Conservation (phyloP, 164 flowering plant species). For the Vitis cinerea region DNA sequence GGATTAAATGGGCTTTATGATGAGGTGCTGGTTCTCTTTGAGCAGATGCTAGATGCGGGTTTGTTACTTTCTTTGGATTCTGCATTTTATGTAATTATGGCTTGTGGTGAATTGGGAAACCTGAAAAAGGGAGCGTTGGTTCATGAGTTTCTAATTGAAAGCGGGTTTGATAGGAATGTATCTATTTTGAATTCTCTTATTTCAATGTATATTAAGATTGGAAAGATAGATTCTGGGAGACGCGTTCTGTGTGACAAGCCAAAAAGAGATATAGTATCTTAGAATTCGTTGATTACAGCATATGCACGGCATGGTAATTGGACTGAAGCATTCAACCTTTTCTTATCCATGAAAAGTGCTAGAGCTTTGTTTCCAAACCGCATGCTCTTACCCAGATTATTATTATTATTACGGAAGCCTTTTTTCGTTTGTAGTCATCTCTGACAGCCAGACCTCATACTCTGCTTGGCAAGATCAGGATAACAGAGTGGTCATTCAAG, state of each 20-base stretch:
- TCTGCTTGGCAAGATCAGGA: no score
- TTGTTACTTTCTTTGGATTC: slow-evolving; percentile 16
- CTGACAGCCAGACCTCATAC: no score
- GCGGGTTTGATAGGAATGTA: slow-evolving; percentile 18
- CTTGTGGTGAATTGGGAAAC: slow-evolving; percentile 30
- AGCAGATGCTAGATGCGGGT: slow-evolving; percentile 19
- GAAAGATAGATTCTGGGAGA: slow-evolving; percentile 29
- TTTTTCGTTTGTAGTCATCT: no score
- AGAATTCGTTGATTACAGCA: slow-evolving; percentile 39
- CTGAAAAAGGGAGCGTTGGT: slow-evolving; percentile 21
- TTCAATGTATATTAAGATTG: slow-evolving; percentile 34
- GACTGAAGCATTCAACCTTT: slow-evolving; percentile 29
- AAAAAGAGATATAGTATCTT: slow-evolving; percentile 36
- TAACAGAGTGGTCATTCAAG: no score
- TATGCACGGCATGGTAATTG: slow-evolving; percentile 31
- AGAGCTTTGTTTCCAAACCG: slow-evolving; percentile 22
- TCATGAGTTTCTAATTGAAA: slow-evolving; percentile 20
- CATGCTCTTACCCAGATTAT: no score
- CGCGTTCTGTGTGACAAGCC: slow-evolving; percentile 26
- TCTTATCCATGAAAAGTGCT: slow-evolving; percentile 22
- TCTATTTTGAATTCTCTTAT: slow-evolving; percentile 9
- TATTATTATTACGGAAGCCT: no score
- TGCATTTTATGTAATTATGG: slow-evolving; percentile 4
- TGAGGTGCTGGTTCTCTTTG: slow-evolving; percentile 21
- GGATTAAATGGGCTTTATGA: slow-evolving; percentile 4